Percentiles rank a stretch among this genome's conserved stretches.
These are phyloP conservation scores for Prunus yedoensis DNA, from an alignment of 331 rosid genomes.

Conservation along the genomic window DNA sequence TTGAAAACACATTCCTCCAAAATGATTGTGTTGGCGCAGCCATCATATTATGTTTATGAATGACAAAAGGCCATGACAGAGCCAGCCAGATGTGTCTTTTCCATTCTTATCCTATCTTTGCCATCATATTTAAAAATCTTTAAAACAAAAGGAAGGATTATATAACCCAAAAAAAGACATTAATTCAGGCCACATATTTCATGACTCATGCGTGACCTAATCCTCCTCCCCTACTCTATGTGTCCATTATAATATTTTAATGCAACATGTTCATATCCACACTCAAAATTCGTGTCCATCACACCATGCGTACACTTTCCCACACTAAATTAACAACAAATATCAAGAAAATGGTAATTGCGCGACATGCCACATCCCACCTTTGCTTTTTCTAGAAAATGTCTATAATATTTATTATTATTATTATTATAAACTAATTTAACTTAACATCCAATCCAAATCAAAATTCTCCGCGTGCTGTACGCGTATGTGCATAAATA, in stretches of 20 bases:
- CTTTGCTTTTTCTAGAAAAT: constrained; percentile 2
- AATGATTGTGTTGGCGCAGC: background rate
- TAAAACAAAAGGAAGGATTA: no score
- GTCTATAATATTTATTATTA: no score
- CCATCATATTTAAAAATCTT: background rate
- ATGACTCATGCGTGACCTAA: background rate
- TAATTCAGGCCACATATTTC: background rate
- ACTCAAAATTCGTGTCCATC: background rate
- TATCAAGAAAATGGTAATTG: background rate
- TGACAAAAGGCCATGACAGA: background rate
- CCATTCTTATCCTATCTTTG: background rate
- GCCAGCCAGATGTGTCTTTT: background rate
- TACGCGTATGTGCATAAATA: constrained; percentile 4
- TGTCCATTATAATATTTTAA: no score
- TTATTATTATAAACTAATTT: background rate
- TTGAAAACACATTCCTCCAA: background rate
- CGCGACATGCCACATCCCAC: background rate
- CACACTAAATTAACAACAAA: background rate
- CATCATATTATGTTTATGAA: background rate
- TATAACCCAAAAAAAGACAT: no score
- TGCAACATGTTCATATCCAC: background rate
- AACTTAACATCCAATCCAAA: background rate
- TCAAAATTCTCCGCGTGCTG: constrained; percentile 2
- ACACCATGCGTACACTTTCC: background rate
- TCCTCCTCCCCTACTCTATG: background rate